A percentile compares a stretch with the other conserved stretches of the same genome.
Conservation (phyloP, 2,329 filamentous ascomycete species). For the Calonectria leucothoes region DNA sequence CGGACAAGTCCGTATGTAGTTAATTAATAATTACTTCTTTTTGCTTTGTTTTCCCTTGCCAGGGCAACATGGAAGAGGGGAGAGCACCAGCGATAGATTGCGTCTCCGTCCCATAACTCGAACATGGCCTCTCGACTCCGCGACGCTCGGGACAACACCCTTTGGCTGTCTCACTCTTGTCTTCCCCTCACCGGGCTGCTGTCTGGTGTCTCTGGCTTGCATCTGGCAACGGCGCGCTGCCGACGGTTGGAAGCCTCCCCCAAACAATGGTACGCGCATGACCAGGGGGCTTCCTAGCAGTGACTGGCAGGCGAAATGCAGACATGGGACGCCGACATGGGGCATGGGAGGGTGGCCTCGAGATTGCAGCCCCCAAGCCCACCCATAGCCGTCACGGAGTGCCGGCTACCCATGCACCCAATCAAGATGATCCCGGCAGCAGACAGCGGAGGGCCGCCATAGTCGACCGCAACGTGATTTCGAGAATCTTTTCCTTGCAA, state of each 20-base stretch:
- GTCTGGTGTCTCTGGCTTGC: not conserved
- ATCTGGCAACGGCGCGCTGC: constrained; percentile 3
- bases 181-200: not conserved
- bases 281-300: constrained; percentile 13
- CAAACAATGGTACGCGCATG: constrained; percentile 14
- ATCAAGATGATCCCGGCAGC: not conserved
- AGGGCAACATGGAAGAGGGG: not conserved
- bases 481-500: constrained; percentile 17
- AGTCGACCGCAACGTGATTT: constrained; percentile 9
- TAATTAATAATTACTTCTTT: not conserved
- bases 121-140: not conserved
- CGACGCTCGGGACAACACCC: not conserved
- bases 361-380: constrained; percentile 13
- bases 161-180: not conserved
- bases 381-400: not conserved
- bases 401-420: not conserved
- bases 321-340: constrained; percentile 7
- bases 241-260: constrained; percentile 6
- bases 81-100: not conserved
- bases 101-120: not conserved
- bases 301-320: constrained; percentile 11
- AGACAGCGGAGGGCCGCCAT: constrained; percentile 2
- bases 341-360: not conserved
- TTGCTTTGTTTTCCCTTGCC: not conserved
- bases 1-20: constrained; percentile 2